These are phyloP conservation scores for Amaranthus cruentus DNA, from an alignment of 148 eudicot genomes.

Conservation along the genomic window DNA sequence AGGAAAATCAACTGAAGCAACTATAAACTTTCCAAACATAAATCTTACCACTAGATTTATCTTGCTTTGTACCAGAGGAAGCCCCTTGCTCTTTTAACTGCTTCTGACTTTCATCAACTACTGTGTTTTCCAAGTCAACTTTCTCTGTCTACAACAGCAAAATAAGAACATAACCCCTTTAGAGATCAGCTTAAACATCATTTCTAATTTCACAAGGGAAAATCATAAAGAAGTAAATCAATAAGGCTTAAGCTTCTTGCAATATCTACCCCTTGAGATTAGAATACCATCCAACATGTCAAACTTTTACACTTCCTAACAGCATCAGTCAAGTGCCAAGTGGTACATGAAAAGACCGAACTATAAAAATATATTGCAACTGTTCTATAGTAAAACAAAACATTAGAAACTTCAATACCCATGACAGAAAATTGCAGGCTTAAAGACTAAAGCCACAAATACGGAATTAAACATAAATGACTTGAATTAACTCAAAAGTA, in stretches of 20 bases:
- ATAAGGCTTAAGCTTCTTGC: neutral
- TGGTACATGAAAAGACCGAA: neutral
- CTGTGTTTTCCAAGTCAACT: slow-evolving; percentile 95
- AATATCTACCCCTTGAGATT: neutral
- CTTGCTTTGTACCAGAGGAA: slow-evolving; percentile 57
- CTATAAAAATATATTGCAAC: neutral
- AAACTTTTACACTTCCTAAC: slow-evolving; percentile 6
- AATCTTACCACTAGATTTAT: slow-evolving; percentile 69
- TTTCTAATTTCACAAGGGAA: neutral
- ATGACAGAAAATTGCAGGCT: neutral
- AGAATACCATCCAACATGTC: neutral
- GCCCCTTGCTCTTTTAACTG: slow-evolving; percentile 56
- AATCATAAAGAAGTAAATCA: slow-evolving; percentile 1
- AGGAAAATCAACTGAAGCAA: neutral
- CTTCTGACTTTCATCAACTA: slow-evolving; percentile 93
- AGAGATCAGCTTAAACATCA: neutral
- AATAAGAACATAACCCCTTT: neutral
- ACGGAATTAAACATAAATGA: neutral
- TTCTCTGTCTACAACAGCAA: slow-evolving; percentile 66
- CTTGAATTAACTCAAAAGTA: neutral
- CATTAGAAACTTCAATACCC: neutral
- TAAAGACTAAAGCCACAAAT: neutral
- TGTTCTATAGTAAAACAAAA: neutral
- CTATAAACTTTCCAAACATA: neutral
- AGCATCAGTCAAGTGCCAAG: neutral